These are phyloP conservation scores for Phialocephala subalpina DNA, from an alignment of 2,329 filamentous ascomycete genomes.

Conservation along the genomic window DNA sequence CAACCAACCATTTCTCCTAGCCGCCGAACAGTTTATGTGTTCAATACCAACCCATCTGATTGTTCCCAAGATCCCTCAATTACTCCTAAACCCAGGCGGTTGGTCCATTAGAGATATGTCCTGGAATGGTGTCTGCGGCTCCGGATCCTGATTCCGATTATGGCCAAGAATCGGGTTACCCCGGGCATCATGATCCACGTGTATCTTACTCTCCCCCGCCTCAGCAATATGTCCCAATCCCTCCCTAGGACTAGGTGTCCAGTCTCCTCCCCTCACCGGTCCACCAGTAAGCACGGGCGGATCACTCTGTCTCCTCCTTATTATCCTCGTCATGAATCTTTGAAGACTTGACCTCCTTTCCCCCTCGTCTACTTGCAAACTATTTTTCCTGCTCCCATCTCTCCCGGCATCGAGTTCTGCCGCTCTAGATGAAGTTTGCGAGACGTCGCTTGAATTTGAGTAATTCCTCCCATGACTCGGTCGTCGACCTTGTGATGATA, in stretches of 20 bases:
- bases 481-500: conserved; percentile 24
- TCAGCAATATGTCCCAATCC: conserved; percentile 34
- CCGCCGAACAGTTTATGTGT: too few relatives aligned
- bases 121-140: conserved; percentile 28
- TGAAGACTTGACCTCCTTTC: conserved; percentile 23
- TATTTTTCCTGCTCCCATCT: conserved; percentile 17
- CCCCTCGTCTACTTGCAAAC: background rate
- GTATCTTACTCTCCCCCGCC: conserved; percentile 32
- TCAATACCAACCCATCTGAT: background rate
- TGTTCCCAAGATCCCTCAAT: background rate
- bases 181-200: conserved; percentile 18
- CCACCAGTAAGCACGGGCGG: conserved; percentile 19
- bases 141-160: conserved; percentile 1
- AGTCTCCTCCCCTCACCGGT: conserved; percentile 13
- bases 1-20: too few relatives aligned
- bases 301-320: conserved; percentile 18
- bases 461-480: conserved; percentile 36
- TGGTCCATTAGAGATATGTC: conserved; percentile 26
- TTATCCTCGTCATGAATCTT: conserved; percentile 25
- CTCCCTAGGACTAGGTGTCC: conserved; percentile 12
- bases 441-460: conserved; percentile 36
- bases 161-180: background rate
- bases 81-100: background rate
- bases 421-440: conserved; percentile 23
- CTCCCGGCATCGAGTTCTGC: conserved; percentile 33